A percentile compares a stretch with the other conserved stretches of the same genome.
Evolutionary conservation across 1,139 yeast species (phyloP).

Genomic region (Blastobotrys serpentis): DNA sequence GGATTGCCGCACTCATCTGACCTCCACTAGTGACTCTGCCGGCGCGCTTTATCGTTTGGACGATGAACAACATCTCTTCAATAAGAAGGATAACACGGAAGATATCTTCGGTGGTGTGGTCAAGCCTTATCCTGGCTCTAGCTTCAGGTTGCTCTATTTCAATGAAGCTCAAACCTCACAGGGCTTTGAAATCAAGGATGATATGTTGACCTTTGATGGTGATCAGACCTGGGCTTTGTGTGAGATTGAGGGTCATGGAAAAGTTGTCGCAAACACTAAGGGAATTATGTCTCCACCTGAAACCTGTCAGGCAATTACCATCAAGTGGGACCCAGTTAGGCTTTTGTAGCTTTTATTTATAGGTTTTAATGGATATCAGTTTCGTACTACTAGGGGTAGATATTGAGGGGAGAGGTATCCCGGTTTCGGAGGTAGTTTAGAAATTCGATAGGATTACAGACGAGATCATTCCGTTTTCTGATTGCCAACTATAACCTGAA

Average conservation of each 20-base stretch:
- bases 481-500: too few species aligned
- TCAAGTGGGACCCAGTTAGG: conserved; percentile 2
- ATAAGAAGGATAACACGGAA: conserved; percentile 4
- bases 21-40: conserved; percentile 2
- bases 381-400: too few species aligned
- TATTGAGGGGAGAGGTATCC: too few species aligned
- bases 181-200: conserved; percentile 6
- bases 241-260: not conserved
- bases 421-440: too few species aligned
- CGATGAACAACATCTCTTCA: conserved; percentile 3
- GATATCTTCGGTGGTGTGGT: conserved; percentile 3
- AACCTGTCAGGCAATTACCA: not conserved
- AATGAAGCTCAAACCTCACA: not conserved
- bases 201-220: conserved; percentile 7
- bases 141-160: not conserved
- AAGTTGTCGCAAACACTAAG: not conserved
- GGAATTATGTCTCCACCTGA: not conserved
- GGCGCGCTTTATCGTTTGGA: conserved; percentile 6
- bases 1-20: conserved; percentile 6
- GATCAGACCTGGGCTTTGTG: conserved; percentile 8
- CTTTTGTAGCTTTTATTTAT: not conserved
- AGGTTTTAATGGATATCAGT: too few species aligned
- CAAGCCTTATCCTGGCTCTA: not conserved
- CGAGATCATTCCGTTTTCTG: too few species aligned
- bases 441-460: too few species aligned